Percentiles rank a stretch among this genome's conserved stretches.
Conservation (phyloP, 1,284 basidiomycete species). For the Cryptococcus sp. region DNA sequence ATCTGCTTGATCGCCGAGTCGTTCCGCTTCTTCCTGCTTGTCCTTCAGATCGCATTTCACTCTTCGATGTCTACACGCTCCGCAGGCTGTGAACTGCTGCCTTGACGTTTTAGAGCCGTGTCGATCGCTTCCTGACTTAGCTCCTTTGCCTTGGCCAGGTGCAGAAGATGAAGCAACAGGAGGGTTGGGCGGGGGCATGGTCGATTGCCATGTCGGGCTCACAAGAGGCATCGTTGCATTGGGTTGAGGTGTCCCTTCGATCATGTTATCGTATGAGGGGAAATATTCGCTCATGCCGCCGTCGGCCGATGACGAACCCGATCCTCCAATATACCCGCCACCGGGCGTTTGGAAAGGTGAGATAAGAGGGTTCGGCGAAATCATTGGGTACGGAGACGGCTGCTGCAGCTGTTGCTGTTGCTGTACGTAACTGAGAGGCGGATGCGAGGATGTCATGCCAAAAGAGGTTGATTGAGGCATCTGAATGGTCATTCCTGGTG, state of each 20-base stretch:
- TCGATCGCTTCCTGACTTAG: neutral
- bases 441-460: neutral
- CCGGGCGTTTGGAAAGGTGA: constrained; percentile 8
- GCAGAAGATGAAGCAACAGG: neutral
- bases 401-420: constrained; percentile 8
- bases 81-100: constrained; percentile 83
- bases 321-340: constrained; percentile 3
- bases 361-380: neutral
- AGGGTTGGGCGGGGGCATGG: constrained; percentile 4
- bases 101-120: constrained; percentile 57
- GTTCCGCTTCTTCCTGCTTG: constrained; percentile 40
- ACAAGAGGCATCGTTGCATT: neutral
- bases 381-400: neutral
- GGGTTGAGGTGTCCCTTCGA: neutral
- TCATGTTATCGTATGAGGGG: neutral
- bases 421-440: constrained; percentile 6
- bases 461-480: constrained; percentile 1
- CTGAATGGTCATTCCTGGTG: constrained; percentile 4
- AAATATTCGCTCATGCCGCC: constrained; percentile 22
- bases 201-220: constrained; percentile 12
- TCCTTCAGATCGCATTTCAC: constrained; percentile 53
- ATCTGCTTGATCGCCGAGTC: constrained; percentile 16
- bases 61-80: constrained; percentile 82
- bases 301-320: constrained; percentile 11
- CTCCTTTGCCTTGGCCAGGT: neutral